phyloP scores from a whole-genome alignment of 805 yeast species.

The Candida ponderosae region DNA sequence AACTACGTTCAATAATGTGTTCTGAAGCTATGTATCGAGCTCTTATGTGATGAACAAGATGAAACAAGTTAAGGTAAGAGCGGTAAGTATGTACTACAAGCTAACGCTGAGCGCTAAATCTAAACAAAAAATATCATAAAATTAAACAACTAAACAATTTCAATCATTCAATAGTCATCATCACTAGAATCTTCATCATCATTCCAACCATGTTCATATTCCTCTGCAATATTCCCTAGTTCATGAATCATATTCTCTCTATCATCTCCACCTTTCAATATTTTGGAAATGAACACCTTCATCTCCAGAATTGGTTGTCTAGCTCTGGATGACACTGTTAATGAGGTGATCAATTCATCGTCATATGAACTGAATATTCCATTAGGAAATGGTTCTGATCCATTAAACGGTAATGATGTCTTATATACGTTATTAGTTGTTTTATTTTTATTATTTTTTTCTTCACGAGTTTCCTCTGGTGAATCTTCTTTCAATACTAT shows the following conservation, averaged over 20 bases:
- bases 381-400: constrained; percentile 26
- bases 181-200: constrained; percentile 32
- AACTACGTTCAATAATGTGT: too few relatives aligned
- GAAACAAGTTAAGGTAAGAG: too few relatives aligned
- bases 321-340: constrained; percentile 15
- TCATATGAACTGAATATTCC: constrained; percentile 10
- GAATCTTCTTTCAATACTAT: too few relatives aligned
- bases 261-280: constrained; percentile 34
- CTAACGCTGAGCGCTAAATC: too few relatives aligned
- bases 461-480: neutral
- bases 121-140: too few relatives aligned
- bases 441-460: constrained; percentile 3
- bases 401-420: constrained; percentile 11
- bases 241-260: constrained; percentile 46
- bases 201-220: constrained; percentile 45
- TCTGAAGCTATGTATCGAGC: too few relatives aligned
- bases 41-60: too few relatives aligned
- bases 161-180: constrained; percentile 23
- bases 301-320: constrained; percentile 10
- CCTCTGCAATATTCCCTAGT: constrained; percentile 33
- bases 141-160: too few relatives aligned
- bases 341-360: constrained; percentile 7
- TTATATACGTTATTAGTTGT: constrained; percentile 4
- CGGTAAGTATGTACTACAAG: too few relatives aligned
- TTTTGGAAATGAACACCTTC: constrained; percentile 23